These are phyloP conservation scores for Vinca major DNA, from an alignment of 305 asterid genomes.

Conservation along the genomic window DNA sequence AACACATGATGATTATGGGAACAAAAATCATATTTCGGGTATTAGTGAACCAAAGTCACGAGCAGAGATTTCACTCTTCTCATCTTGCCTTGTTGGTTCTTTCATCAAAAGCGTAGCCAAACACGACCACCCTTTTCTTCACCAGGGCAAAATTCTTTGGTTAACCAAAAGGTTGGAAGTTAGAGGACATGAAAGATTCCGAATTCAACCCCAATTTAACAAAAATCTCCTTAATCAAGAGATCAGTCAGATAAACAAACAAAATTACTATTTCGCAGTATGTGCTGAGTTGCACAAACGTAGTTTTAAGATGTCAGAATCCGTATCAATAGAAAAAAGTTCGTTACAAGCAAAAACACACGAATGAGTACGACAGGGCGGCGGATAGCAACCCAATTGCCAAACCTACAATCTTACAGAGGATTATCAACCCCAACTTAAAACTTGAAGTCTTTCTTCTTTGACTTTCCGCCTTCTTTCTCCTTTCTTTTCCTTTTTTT, in stretches of 20 bases:
- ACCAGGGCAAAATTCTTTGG: too few relatives aligned
- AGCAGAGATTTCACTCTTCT: too few relatives aligned
- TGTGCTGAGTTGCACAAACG: background rate
- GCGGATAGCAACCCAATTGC: background rate
- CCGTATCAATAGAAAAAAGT: background rate
- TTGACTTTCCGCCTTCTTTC: conserved; percentile 76
- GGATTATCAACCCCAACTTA: conserved; percentile 18
- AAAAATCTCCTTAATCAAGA: too few relatives aligned
- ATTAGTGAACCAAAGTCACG: too few relatives aligned
- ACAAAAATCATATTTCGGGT: too few relatives aligned
- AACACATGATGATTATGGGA: background rate
- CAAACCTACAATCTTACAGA: background rate
- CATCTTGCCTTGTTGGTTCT: too few relatives aligned
- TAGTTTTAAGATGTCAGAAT: background rate
- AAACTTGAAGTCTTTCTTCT: conserved; percentile 95
- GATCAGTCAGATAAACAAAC: background rate
- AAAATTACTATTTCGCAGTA: background rate
- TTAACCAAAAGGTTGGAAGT: too few relatives aligned
- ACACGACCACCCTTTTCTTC: too few relatives aligned
- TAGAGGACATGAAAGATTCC: too few relatives aligned
- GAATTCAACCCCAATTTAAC: too few relatives aligned
- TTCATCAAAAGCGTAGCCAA: too few relatives aligned
- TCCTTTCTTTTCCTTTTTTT: conserved; percentile 91
- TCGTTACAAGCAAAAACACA: background rate
- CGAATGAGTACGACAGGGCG: too few relatives aligned